Evolutionary conservation across 108 stramenopile species (phyloP).

Genomic region (Mediolabrus comicus): DNA sequence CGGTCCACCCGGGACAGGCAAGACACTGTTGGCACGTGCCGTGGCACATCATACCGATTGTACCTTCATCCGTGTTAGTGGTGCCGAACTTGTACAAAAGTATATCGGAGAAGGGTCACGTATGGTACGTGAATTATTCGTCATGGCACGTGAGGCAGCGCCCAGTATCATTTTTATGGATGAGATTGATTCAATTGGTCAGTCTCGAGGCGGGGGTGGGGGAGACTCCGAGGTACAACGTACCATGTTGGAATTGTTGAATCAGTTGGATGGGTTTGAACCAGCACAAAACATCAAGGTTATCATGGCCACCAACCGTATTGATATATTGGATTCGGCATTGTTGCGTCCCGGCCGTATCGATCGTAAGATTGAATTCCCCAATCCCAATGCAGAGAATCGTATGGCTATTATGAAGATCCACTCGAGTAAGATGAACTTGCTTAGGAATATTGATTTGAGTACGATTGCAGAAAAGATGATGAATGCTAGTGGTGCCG

Average conservation of each 20-base stretch:
- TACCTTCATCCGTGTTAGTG: conserved; percentile 99
- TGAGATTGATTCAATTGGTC: conserved; percentile 99
- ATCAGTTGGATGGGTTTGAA: conserved; percentile 97
- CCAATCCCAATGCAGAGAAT: conserved; percentile 84
- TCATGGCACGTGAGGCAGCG: conserved; percentile 99
- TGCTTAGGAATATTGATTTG: conserved; percentile 95
- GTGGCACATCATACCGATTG: conserved; percentile 99
- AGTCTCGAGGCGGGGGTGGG: conserved; percentile 81
- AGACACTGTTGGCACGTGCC: conserved; percentile 98
- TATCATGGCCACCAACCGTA: conserved; percentile 97
- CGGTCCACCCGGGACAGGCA: conserved; percentile 99
- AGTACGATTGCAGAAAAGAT: conserved; percentile 92
- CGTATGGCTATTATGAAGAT: conserved; percentile 94
- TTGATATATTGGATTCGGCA: conserved; percentile 95
- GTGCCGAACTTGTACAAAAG: conserved; percentile 99
- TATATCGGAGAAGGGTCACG: conserved; percentile 99
- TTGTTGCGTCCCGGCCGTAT: conserved; percentile 97
- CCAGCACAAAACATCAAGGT: conserved; percentile 94
- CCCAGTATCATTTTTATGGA: conserved; percentile 99
- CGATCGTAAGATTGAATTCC: conserved; percentile 97
- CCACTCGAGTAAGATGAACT: conserved; percentile 97
- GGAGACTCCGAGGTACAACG: conserved; percentile 96
- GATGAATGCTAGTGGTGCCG: conserved; percentile 95
- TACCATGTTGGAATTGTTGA: conserved; percentile 98
- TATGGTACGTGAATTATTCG: conserved; percentile 99